These are phyloP conservation scores for Aureoboletus auriporus DNA, from an alignment of 768 basidiomycete species.

Conservation along the genomic window DNA sequence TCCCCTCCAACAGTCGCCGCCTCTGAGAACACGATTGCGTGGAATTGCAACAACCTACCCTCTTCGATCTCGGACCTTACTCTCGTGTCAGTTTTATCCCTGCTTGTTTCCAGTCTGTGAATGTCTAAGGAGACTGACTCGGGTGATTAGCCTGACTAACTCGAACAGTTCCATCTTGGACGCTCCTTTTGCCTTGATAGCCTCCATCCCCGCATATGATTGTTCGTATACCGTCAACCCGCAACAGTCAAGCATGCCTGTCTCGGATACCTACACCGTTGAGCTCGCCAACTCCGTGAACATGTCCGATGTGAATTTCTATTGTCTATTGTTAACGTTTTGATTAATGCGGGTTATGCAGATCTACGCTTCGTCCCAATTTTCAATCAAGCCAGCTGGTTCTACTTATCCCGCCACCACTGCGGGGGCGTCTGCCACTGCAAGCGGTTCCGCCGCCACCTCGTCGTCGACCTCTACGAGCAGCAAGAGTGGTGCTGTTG, in stretches of 20 bases:
- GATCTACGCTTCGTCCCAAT: constrained; percentile 56
- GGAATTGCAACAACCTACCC: constrained; percentile 48
- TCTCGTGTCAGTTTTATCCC: constrained; percentile 24
- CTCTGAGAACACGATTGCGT: constrained; percentile 53
- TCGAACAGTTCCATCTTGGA: constrained; percentile 36
- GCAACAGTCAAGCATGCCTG: constrained; percentile 40
- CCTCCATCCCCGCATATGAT: constrained; percentile 50
- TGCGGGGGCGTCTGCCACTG: constrained; percentile 18
- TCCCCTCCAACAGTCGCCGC: constrained; percentile 41
- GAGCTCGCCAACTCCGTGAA: constrained; percentile 49
- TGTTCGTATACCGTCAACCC: constrained; percentile 53
- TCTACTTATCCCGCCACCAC: constrained; percentile 46
- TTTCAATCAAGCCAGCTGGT: constrained; percentile 58
- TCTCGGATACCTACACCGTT: constrained; percentile 47
- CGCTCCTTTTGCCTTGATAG: constrained; percentile 39
- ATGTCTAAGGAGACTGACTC: constrained; percentile 4
- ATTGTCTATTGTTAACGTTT: background rate
- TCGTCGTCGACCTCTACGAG: constrained; percentile 14
- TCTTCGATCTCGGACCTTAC: constrained; percentile 32
- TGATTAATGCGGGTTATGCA: constrained; percentile 19
- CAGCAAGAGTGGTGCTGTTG: constrained; percentile 9
- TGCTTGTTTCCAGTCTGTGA: no score
- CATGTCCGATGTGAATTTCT: constrained; percentile 45
- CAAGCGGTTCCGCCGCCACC: constrained; percentile 16
- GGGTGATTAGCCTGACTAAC: constrained; percentile 40